Evolutionary conservation across 2,329 filamentous ascomycete genomes (phyloP).

Genomic region (Sporothrix humicola): DNA sequence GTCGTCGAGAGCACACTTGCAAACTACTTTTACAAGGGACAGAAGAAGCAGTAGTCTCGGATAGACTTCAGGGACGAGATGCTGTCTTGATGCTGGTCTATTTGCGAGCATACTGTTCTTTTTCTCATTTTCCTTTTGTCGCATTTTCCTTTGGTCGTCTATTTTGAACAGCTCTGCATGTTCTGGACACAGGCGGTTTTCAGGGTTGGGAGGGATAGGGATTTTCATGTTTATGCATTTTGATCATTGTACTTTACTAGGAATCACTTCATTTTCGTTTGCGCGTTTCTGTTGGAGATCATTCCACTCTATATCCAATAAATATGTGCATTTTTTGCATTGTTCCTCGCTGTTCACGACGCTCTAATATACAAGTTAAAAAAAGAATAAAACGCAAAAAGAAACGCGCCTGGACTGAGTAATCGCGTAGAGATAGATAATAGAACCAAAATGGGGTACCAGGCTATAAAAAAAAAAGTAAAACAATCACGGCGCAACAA

Average conservation of each 20-base stretch:
- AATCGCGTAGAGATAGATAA: not conserved
- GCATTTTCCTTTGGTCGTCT: slow-evolving; percentile 15
- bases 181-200: slow-evolving; percentile 11
- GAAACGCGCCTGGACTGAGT: not conserved
- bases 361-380: slow-evolving; percentile 2
- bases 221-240: not conserved
- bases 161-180: slow-evolving; percentile 3
- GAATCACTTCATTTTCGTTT: not conserved
- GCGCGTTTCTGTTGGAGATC: slow-evolving; percentile 2
- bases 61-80: not conserved
- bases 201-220: slow-evolving; percentile 12
- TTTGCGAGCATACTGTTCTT: not conserved
- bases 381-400: too few relatives aligned
- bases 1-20: slow-evolving; percentile 57
- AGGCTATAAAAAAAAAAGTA: not conserved
- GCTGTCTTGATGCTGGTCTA: not conserved
- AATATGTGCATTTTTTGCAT: slow-evolving; percentile 14
- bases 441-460: not conserved
- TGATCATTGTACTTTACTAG: not conserved
- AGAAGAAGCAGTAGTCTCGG: slow-evolving; percentile 41
- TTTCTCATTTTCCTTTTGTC: not conserved
- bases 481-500: not conserved
- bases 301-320: slow-evolving; percentile 23
- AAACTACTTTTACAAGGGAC: slow-evolving; percentile 47
- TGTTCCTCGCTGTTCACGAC: slow-evolving; percentile 17